Evolutionary conservation across 805 yeast genomes (phyloP).

Genomic region (Ogataea siamensis): DNA sequence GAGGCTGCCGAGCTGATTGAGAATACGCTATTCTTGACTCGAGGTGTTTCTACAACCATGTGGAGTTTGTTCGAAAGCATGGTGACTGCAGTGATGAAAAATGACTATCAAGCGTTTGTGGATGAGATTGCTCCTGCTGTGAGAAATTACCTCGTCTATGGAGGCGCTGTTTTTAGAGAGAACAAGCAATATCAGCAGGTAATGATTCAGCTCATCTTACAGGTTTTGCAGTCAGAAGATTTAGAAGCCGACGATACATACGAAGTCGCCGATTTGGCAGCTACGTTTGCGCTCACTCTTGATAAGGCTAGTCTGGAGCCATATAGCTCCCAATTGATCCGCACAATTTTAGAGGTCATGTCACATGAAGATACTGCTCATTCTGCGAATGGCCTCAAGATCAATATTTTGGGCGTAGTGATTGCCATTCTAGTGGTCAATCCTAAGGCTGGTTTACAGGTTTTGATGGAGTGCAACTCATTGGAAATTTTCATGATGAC

Average conservation of each 20-base stretch:
- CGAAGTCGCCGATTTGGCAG: constrained; percentile 60
- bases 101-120: constrained; percentile 60
- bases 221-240: constrained; percentile 34
- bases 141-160: constrained; percentile 67
- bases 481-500: constrained; percentile 52
- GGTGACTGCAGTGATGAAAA: constrained; percentile 35
- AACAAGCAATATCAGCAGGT: constrained; percentile 48
- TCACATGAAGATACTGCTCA: constrained; percentile 33
- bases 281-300: constrained; percentile 59
- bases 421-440: constrained; percentile 64
- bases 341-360: constrained; percentile 41
- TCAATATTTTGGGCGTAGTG: constrained; percentile 58
- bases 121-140: constrained; percentile 76
- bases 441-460: constrained; percentile 49
- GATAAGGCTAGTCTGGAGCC: constrained; percentile 42
- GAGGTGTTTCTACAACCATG: constrained; percentile 62
- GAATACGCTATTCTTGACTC: constrained; percentile 62
- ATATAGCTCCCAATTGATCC: constrained; percentile 46
- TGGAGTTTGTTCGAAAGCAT: constrained; percentile 69
- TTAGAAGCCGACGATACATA: constrained; percentile 49
- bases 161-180: constrained; percentile 45
- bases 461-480: constrained; percentile 45
- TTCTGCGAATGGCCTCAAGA: constrained; percentile 30
- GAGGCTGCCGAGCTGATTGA: constrained; percentile 83
- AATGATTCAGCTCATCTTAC: constrained; percentile 48